Percentiles rank a stretch among this genome's conserved stretches.
Evolutionary conservation across 106 monocot genomes (phyloP).

Genomic region (Hemerocallis citrina): DNA sequence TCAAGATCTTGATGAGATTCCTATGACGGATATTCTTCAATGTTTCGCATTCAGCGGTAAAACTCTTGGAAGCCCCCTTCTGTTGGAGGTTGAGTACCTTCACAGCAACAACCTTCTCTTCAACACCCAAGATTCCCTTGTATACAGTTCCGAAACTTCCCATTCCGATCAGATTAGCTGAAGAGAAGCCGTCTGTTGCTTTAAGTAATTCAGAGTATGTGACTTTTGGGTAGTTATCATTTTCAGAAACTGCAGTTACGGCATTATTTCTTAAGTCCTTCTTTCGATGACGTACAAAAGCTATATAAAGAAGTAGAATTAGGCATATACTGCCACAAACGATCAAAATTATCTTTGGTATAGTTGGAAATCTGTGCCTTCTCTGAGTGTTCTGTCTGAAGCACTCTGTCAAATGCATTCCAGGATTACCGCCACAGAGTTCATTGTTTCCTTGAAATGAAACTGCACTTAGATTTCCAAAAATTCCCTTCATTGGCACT

Average conservation of each 20-base stretch:
- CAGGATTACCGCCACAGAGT: conserved; percentile 13
- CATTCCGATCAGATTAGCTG: conserved; percentile 7
- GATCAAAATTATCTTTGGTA: not conserved
- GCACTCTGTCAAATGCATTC: conserved; percentile 3
- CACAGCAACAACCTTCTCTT: conserved; percentile 15
- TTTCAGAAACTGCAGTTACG: not conserved
- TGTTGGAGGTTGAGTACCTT: conserved; percentile 41
- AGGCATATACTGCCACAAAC: not conserved
- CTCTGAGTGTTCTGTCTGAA: not conserved
- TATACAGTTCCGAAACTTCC: conserved; percentile 17
- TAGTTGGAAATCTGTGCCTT: not conserved
- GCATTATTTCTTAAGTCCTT: too few relatives aligned
- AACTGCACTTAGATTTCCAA: conserved; percentile 7
- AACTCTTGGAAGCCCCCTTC: conserved; percentile 29
- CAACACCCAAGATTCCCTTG: conserved; percentile 12
- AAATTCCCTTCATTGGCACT: conserved; percentile 12
- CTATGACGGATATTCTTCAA: conserved; percentile 38
- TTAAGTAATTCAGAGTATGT: conserved; percentile 5
- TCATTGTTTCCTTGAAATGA: conserved; percentile 8
- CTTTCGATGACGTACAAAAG: not conserved
- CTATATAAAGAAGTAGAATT: not conserved
- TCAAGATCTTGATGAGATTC: conserved; percentile 40
- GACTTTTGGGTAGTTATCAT: not conserved
- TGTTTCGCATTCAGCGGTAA: conserved; percentile 42
- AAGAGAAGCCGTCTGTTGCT: conserved; percentile 20